A percentile compares a stretch with the other conserved stretches of the same genome.
Conservation (phyloP, 495 filamentous ascomycete species). For the Poronia punctata region DNA sequence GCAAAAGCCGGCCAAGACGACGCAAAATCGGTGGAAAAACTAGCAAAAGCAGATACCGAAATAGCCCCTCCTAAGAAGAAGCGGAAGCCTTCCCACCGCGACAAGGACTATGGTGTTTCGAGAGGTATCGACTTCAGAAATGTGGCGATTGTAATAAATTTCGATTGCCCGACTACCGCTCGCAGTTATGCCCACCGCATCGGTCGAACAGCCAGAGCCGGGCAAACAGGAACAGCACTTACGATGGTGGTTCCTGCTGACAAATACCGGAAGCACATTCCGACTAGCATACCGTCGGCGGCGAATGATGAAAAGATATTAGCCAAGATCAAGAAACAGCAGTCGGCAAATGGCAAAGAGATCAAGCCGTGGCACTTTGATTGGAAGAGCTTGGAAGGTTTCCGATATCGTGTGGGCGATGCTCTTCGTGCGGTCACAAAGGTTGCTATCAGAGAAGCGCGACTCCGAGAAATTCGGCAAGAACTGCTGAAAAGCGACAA, state of each 20-base stretch:
- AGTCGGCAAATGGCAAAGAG: conserved; percentile 66
- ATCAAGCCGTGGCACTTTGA: conserved; percentile 89
- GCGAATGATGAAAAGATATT: conserved; percentile 81
- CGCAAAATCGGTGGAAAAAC: conserved; percentile 14
- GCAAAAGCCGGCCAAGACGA: background rate
- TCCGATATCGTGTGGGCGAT: conserved; percentile 91
- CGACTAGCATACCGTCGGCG: conserved; percentile 63
- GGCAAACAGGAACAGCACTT: conserved; percentile 86
- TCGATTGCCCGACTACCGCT: conserved; percentile 82
- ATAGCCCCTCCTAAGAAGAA: conserved; percentile 45
- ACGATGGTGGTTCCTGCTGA: conserved; percentile 82
- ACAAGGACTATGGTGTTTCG: conserved; percentile 87
- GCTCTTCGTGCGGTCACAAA: conserved; percentile 41
- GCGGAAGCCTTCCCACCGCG: conserved; percentile 50
- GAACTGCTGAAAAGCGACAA: conserved; percentile 91
- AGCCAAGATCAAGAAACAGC: conserved; percentile 61
- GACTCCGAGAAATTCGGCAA: conserved; percentile 76
- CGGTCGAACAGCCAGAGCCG: conserved; percentile 85
- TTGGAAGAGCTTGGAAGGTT: conserved; percentile 85
- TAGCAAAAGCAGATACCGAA: conserved; percentile 12
- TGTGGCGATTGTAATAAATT: conserved; percentile 91
- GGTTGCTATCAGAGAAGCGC: conserved; percentile 79
- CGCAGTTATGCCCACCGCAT: conserved; percentile 89
- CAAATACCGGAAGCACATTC: conserved; percentile 77
- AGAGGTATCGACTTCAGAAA: conserved; percentile 91